phyloP scores from a whole-genome alignment of 2,329 filamentous ascomycete species.

The Scedosporium apiospermum region DNA sequence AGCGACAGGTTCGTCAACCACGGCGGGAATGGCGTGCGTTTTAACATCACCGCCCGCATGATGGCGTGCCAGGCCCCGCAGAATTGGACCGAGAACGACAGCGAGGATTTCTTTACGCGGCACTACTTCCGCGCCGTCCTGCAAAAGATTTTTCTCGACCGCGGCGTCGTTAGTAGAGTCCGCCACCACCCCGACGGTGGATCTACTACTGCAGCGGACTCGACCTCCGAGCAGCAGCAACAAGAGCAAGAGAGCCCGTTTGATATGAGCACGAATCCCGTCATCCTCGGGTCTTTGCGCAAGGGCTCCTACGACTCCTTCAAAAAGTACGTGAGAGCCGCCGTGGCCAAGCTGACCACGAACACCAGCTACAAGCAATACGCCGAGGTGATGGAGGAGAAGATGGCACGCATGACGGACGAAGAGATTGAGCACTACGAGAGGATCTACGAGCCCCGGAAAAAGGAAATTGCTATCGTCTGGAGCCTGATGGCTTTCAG shows the following conservation, averaged over 20 bases:
- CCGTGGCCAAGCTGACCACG: conserved; percentile 62
- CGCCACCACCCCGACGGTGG: conserved; percentile 24
- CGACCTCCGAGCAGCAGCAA: neutral
- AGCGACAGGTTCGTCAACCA: conserved; percentile 58
- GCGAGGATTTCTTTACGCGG: conserved; percentile 78
- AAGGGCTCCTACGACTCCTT: conserved; percentile 75
- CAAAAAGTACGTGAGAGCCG: conserved; percentile 67
- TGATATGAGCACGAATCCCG: conserved; percentile 58
- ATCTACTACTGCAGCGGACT: conserved; percentile 7
- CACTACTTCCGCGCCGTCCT: conserved; percentile 89
- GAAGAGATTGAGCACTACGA: conserved; percentile 68
- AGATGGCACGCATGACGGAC: conserved; percentile 61
- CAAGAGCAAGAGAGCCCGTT: conserved; percentile 28
- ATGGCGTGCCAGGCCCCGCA: conserved; percentile 94
- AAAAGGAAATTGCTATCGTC: conserved; percentile 74
- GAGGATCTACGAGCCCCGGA: conserved; percentile 49
- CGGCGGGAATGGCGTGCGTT: conserved; percentile 54
- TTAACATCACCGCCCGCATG: conserved; percentile 96
- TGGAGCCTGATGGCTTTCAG: conserved; percentile 98
- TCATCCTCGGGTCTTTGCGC: conserved; percentile 77
- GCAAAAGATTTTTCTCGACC: conserved; percentile 86
- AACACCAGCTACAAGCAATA: conserved; percentile 47
- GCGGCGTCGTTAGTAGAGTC: conserved; percentile 60
- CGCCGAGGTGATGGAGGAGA: conserved; percentile 51
- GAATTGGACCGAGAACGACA: conserved; percentile 81